These are phyloP conservation scores for Populus tremula DNA, from an alignment of 345 rosid species.

Conservation along the genomic window DNA sequence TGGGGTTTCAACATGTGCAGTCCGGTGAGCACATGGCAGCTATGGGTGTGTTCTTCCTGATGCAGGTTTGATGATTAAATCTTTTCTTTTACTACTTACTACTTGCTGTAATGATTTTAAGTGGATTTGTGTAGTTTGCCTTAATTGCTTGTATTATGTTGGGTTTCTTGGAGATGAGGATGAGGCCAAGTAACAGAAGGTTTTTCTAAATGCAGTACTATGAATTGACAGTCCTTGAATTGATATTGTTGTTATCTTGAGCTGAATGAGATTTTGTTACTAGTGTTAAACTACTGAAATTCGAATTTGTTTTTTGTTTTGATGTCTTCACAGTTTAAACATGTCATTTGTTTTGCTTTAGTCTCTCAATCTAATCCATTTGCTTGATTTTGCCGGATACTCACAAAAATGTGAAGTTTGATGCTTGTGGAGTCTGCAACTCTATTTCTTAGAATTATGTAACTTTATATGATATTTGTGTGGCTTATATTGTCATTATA, in stretches of 20 bases:
- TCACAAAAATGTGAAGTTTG: background rate
- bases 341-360: background rate
- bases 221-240: background rate
- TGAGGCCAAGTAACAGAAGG: background rate
- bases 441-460: background rate
- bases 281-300: background rate
- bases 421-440: background rate
- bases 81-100: background rate
- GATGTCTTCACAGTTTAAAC: background rate
- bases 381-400: background rate
- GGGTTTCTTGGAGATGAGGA: background rate
- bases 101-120: background rate
- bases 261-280: background rate
- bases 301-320: background rate
- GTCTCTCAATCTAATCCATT: background rate
- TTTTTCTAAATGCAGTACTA: background rate
- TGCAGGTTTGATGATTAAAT: conserved; percentile 57
- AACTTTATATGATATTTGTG: background rate
- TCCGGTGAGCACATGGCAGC: conserved; percentile 99
- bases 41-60: conserved; percentile 92
- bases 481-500: background rate
- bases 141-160: background rate
- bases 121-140: background rate
- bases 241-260: background rate
- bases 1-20: conserved; percentile 98